Evolutionary conservation across 2,329 filamentous ascomycete species (phyloP).

Genomic region (Cercospora sesami): DNA sequence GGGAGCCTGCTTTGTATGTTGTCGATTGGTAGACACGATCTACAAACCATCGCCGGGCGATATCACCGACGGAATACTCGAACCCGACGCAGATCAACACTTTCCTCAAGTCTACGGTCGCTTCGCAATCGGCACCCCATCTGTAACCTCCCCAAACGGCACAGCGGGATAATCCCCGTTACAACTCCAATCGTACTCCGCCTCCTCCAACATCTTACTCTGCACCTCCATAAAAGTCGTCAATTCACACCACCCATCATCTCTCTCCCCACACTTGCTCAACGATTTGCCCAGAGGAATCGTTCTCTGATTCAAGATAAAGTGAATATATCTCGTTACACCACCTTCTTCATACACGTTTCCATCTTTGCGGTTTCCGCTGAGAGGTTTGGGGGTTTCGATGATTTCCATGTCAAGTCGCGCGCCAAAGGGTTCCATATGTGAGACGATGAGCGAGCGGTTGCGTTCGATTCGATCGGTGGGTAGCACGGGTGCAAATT

Average conservation of each 20-base stretch:
- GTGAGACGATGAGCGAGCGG: conserved; percentile 62
- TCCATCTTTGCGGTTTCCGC: conserved; percentile 50
- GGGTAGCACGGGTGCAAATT: conserved; percentile 64
- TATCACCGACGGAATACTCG: too few relatives aligned
- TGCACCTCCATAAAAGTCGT: conserved; percentile 65
- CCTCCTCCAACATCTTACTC: conserved; percentile 53
- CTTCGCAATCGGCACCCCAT: conserved; percentile 49
- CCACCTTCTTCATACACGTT: conserved; percentile 48
- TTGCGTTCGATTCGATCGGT: conserved; percentile 57
- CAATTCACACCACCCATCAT: conserved; percentile 77
- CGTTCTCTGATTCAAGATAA: conserved; percentile 68
- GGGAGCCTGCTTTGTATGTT: too few relatives aligned
- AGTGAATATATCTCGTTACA: conserved; percentile 70
- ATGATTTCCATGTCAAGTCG: conserved; percentile 75
- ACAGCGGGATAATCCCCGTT: conserved; percentile 57
- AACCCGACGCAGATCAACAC: too few relatives aligned
- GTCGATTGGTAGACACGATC: too few relatives aligned
- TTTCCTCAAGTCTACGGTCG: not conserved
- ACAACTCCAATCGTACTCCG: conserved; percentile 66
- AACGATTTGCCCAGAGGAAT: conserved; percentile 68
- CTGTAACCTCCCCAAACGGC: conserved; percentile 52
- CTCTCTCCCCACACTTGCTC: conserved; percentile 62
- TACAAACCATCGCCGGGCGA: too few relatives aligned
- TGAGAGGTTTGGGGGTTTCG: conserved; percentile 63
- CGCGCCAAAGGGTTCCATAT: conserved; percentile 70